Evolutionary conservation across 257 asterid genomes (phyloP), one percentile per base, ranked within the genome.

Genomic region (Thymus quinquecostatus): DNA sequence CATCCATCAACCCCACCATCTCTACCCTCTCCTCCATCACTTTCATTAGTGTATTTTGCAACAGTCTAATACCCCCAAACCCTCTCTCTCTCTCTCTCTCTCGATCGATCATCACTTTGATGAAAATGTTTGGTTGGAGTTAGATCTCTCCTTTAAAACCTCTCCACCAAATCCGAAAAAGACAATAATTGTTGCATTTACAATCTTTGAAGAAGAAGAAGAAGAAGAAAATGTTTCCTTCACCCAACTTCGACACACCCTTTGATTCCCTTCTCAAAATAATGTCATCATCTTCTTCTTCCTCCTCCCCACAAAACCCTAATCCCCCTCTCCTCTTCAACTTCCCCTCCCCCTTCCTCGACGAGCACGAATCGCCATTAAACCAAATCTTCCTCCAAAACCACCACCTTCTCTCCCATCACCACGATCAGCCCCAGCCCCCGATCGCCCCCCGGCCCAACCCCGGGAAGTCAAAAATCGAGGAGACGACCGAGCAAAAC

Each of bases 311-410:
- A 2, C 89, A 74, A 72, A 81, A 70, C 85, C 84, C 85, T 68
- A 77, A 33, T 69, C 60, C 68, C 77, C 1, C 75, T 3, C 81
- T 76, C 66, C 58, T 78, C 70, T 60, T 72, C 67, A 75, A 60
- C 80, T 82, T 82, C 76, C 86, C 87, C 27, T 82, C 91, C 1
- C 86, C 88, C 3, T 75, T 82, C 71, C 70, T 82, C 41, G 87
- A 83, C 72, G 78, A 77, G n/a, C 78, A 71, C 27, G 85, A 84
- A 29, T 65, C 75, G 5, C 86, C 89, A 21, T 47, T 86, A 34
- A 75, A 68, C 13, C 85, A 84, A 43, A 80, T 83, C 29, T 70
- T 86, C 28, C 44, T 80, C 45, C 92, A 80, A 50, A 75, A 57
- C 40, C 21, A 21, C 21, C 21, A 21, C 72, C 1, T 3, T 6